Base-by-base conservation (phyloP, 2,329 filamentous ascomycete genomes). In the Talaromyces amestolkiae region DNA sequence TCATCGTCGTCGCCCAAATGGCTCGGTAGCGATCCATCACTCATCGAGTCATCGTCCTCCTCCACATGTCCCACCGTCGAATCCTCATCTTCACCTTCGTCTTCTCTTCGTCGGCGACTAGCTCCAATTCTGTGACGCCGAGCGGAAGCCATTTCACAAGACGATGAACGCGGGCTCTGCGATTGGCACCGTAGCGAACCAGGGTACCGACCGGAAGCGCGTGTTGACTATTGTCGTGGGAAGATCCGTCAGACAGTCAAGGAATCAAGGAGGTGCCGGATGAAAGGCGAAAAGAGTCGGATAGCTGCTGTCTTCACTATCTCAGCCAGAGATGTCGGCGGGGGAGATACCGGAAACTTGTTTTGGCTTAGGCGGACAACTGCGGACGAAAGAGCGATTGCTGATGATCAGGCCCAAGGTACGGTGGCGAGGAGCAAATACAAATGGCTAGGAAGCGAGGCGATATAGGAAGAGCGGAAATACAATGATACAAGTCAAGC, bases 31-130 rank as follows among this genome's bases (percentile, higher is more conserved):
- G 87, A 88, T 43, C 80, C 83, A 74, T 89, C 87, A 74, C 86
- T 89, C 76, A 87, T 78, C 47, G 87, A 89, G 73, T 89, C 87
- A 70, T 87, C 86, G 60, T 85, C 83, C 19, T 61, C 43, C n/a
- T 37, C 43, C 65, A 84, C 70, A 63, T 82, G 82, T 47, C 80
- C 84, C 61, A 79, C 80, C 67, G 84, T 66, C 53, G 80, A 82
- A 58, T 76, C 77, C 67, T 83, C 81, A 67, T 83, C 81, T 70
- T 82, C 81, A 58, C 79, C 81, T 66, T 83, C 81, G 67, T 83
- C 82, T 65, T 82, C 79, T 65, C 75, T 74, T 67, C 79, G 76
- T 70, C 81, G 76, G 69, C 80, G 76, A 70, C 80, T 81, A 58
- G 78, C 75, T 66, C 79, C 76, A 65, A 82, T 78, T 62, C 79